Base-by-base conservation (phyloP, 495 filamentous ascomycete species). In the Aspergillus cavernicola region DNA sequence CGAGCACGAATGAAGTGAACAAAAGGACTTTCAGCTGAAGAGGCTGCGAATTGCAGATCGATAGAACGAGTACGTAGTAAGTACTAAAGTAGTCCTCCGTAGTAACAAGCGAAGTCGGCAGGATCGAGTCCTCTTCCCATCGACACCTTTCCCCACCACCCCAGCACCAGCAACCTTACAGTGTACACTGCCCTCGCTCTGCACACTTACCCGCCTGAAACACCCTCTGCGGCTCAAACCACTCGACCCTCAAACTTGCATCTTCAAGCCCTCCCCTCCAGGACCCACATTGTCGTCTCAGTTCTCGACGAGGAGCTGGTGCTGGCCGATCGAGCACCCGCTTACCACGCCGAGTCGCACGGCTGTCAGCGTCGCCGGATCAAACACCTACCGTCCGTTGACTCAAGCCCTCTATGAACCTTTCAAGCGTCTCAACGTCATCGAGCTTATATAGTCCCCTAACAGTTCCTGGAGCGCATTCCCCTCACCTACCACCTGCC, bases 401-500 rank as follows among this genome's bases (percentile, higher is more conserved):
- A 36, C 31, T 24, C 15, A 7, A 37, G 51, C 48, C 50, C 65
- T 65, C 57, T 72, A 72, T 72, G 69, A 68, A 60, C 61, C 29
- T 60, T 55, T 66, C 56, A 62, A 62, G 50, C 50, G 46, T 28
- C 15, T 40, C 35, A 15, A 50, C 56, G 55, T 62, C 55, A 55
- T 62, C 60, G 60, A 67, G 58, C 44, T 68, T 60, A 53, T 58
- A 60, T 58, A 60, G 57, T 60, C 64, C 60, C 60, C 68, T 64
- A 58, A 64, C 45, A 44, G 52, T 33, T 61, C 50, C 66, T 61
- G 49, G 53, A 57, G 63, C 60, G 62, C 63, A 59, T 61, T 53
- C 58, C 57, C 62, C 46, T 59, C 57, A 57, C 38, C 64, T 58
- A 56, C 62, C 66, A 65, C 69, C 61, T 61, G 69, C 61, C 66